A percentile compares a stretch with the other conserved stretches of the same genome.
Evolutionary conservation across 2,329 filamentous ascomycete genomes (phyloP).

Genomic region (Diaporthe caulivora): DNA sequence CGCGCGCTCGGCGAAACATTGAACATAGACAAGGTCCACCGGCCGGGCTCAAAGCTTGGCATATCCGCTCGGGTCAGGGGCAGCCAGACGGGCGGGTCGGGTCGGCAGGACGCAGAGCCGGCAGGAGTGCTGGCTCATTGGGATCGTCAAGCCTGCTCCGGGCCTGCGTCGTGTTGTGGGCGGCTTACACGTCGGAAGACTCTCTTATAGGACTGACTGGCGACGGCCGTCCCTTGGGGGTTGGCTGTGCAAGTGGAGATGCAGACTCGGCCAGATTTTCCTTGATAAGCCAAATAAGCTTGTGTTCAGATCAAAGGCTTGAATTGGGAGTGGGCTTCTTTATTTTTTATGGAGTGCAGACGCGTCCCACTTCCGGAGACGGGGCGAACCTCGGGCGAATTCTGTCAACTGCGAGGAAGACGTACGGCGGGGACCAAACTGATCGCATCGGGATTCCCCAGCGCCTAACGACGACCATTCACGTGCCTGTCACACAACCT

Average conservation of each 20-base stretch:
- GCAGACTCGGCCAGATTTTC: background rate
- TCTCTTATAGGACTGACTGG: background rate
- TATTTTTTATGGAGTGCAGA: background rate
- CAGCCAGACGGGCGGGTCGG: slow-evolving; percentile 17
- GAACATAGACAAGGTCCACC: background rate
- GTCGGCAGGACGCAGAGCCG: background rate
- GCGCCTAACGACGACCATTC: background rate
- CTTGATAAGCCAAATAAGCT: slow-evolving; percentile 24
- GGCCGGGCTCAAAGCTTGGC: slow-evolving; percentile 9
- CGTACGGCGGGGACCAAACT: background rate
- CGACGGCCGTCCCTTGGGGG: background rate
- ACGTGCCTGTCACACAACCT: background rate
- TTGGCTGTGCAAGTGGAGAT: background rate
- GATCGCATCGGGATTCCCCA: background rate
- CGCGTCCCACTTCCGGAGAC: background rate
- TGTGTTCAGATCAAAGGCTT: background rate
- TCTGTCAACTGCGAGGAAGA: background rate
- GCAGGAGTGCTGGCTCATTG: slow-evolving; percentile 7
- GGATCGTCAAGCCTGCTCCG: background rate
- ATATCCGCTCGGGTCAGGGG: slow-evolving; percentile 28
- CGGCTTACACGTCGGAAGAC: background rate
- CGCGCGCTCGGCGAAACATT: slow-evolving; percentile 12
- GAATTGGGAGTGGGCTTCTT: background rate
- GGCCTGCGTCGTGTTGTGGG: slow-evolving; percentile 14
- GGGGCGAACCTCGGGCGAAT: background rate